Percentiles rank a stretch among this genome's conserved stretches.
Evolutionary conservation across 2,329 filamentous ascomycete genomes (phyloP).

Genomic region (Rachicladosporium sp.): DNA sequence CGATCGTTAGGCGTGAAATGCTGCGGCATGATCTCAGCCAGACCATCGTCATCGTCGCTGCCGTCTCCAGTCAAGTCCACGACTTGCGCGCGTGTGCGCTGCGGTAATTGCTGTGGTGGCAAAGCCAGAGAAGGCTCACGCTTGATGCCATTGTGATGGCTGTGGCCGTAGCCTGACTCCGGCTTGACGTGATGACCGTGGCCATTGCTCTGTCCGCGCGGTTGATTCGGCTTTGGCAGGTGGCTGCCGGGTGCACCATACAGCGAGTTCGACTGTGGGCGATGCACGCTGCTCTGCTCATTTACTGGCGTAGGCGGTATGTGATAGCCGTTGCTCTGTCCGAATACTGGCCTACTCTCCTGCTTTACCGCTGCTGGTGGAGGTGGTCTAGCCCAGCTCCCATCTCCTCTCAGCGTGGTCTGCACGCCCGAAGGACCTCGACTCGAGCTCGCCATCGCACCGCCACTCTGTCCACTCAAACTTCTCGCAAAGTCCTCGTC

Average conservation of each 20-base stretch:
- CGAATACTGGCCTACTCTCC: too few species aligned
- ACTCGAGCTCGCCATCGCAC: not conserved
- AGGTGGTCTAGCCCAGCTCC: constrained; percentile 13
- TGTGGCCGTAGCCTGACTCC: constrained; percentile 6
- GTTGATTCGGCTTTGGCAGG: not conserved
- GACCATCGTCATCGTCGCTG: constrained; percentile 16
- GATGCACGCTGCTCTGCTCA: not conserved
- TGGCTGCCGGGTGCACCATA: not conserved
- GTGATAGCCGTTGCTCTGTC: too few species aligned
- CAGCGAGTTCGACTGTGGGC: not conserved
- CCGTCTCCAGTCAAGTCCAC: constrained; percentile 22
- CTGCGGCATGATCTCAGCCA: constrained; percentile 14
- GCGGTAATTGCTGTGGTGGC: constrained; percentile 1
- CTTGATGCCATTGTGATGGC: not conserved
- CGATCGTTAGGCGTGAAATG: constrained; percentile 13
- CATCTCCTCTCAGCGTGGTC: constrained; percentile 18
- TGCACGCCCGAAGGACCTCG: constrained; percentile 11
- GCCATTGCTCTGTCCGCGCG: not conserved
- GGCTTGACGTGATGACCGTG: not conserved
- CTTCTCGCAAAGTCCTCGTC: constrained; percentile 17
- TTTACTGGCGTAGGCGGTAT: too few species aligned
- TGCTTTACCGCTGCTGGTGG: constrained; percentile 1
- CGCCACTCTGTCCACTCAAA: constrained; percentile 7
- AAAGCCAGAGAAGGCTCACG: too few species aligned
- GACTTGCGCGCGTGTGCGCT: constrained; percentile 8